These are phyloP conservation scores for Scheffersomyces titani DNA, from an alignment of 1,139 yeast genomes.

Conservation along the genomic window DNA sequence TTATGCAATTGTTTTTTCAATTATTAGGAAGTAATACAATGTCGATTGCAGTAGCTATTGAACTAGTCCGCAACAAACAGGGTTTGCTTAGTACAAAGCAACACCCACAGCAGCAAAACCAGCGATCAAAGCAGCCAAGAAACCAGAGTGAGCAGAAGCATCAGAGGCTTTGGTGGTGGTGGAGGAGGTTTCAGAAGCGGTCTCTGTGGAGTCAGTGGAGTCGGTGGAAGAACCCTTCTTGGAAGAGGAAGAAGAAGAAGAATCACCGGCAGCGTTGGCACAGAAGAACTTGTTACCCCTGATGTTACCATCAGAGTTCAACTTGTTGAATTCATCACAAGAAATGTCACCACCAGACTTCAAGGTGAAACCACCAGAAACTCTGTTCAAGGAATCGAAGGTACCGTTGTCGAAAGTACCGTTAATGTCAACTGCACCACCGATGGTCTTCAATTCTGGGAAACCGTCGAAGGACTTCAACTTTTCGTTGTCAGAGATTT, in stretches of 20 bases:
- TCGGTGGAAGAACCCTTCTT: conserved; percentile 33
- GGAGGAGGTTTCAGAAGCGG: conserved; percentile 25
- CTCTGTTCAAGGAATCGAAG: conserved; percentile 68
- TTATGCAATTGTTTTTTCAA: background rate
- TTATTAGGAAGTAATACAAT: conserved; percentile 1
- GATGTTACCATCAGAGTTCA: conserved; percentile 72
- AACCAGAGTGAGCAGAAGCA: conserved; percentile 36
- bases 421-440: conserved; percentile 81
- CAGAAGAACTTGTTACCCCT: conserved; percentile 90
- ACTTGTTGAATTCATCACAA: conserved; percentile 72
- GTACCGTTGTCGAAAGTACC: conserved; percentile 85
- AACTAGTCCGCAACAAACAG: background rate
- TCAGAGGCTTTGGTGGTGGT: conserved; percentile 23
- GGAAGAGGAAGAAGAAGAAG: conserved; percentile 53
- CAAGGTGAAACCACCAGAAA: conserved; percentile 89
- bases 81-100: conserved; percentile 54
- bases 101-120: conserved; percentile 64
- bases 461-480: conserved; percentile 70
- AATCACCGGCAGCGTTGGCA: conserved; percentile 65
- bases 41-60: background rate
- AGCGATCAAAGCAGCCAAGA: conserved; percentile 54
- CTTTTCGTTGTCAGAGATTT: conserved; percentile 77
- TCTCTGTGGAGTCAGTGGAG: conserved; percentile 24
- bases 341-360: conserved; percentile 77
- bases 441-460: conserved; percentile 68